These are phyloP conservation scores for Penicillium nucicola DNA, from an alignment of 495 filamentous ascomycete genomes.

Conservation along the genomic window DNA sequence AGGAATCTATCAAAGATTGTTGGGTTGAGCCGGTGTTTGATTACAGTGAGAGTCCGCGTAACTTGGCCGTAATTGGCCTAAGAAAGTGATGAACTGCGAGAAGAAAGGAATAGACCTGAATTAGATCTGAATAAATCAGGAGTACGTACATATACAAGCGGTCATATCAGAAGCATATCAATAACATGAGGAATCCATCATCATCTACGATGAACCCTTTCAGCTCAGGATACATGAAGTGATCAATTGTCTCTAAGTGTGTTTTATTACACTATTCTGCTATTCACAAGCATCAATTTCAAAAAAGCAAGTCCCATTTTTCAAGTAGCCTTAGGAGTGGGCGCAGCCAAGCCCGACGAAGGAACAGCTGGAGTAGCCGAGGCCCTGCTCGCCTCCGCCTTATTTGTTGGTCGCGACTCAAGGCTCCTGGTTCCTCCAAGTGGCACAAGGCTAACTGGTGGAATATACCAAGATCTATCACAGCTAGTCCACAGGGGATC, in stretches of 20 bases:
- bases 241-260: not conserved
- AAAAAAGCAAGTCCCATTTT: too few species aligned
- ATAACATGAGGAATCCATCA: too few species aligned
- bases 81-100: conserved; percentile 51
- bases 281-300: too few species aligned
- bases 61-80: conserved; percentile 84
- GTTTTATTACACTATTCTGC: not conserved
- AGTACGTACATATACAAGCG: too few species aligned
- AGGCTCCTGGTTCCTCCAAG: not conserved
- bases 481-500: conserved; percentile 13
- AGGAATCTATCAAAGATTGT: conserved; percentile 58
- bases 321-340: conserved; percentile 5
- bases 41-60: conserved; percentile 79
- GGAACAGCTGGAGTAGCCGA: not conserved
- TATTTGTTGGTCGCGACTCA: not conserved
- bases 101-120: not conserved
- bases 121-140: too few species aligned
- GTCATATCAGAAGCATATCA: too few species aligned
- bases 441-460: conserved; percentile 17
- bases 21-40: conserved; percentile 96
- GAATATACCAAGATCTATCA: conserved; percentile 16
- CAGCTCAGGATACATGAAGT: too few species aligned
- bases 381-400: not conserved
- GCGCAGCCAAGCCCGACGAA: not conserved
- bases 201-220: too few species aligned